Percentiles rank a stretch among this genome's conserved stretches.
Conservation (phyloP, 2,329 filamentous ascomycete species). For the Aspergillus aculeatinus region DNA sequence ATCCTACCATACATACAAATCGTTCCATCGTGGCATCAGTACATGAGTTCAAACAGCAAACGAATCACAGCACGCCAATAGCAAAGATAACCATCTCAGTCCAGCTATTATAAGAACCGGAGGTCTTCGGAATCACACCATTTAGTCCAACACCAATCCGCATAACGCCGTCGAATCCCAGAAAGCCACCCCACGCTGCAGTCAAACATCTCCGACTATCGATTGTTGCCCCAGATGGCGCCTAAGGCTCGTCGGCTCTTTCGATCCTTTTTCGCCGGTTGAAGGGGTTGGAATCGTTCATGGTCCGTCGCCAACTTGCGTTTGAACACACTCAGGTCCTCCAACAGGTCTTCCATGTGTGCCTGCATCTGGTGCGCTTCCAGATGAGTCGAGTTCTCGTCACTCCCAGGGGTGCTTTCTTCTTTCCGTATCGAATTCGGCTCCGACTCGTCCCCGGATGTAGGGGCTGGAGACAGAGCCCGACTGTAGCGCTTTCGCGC, state of each 20-base stretch:
- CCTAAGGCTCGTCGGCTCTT: slow-evolving; percentile 35
- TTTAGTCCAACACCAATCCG: slow-evolving; percentile 3
- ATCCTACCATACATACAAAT: slow-evolving; percentile 7
- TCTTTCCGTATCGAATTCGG: slow-evolving; percentile 47
- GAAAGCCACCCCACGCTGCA: slow-evolving; percentile 2
- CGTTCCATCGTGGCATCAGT: slow-evolving; percentile 2
- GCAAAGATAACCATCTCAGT: background rate
- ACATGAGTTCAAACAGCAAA: slow-evolving; percentile 2
- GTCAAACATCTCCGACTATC: slow-evolving; percentile 15
- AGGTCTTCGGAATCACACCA: background rate
- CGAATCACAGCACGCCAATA: slow-evolving; percentile 5
- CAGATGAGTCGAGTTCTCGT: slow-evolving; percentile 32
- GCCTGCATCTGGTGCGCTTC: slow-evolving; percentile 68
- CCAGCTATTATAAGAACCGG: background rate
- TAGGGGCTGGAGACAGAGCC: slow-evolving; percentile 24
- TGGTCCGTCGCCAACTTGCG: slow-evolving; percentile 80
- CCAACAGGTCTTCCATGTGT: slow-evolving; percentile 80
- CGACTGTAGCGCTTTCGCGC: slow-evolving; percentile 44
- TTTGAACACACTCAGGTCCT: slow-evolving; percentile 76
- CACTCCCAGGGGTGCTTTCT: slow-evolving; percentile 54
- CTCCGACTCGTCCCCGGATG: slow-evolving; percentile 31
- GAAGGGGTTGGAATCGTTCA: slow-evolving; percentile 38
- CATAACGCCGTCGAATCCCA: background rate
- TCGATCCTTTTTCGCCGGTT: slow-evolving; percentile 20
- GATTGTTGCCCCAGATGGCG: slow-evolving; percentile 29